A percentile compares a stretch with the other conserved stretches of the same genome.
Conservation (phyloP, 768 basidiomycete species). For the Rhodotorula sphaerocarpa region DNA sequence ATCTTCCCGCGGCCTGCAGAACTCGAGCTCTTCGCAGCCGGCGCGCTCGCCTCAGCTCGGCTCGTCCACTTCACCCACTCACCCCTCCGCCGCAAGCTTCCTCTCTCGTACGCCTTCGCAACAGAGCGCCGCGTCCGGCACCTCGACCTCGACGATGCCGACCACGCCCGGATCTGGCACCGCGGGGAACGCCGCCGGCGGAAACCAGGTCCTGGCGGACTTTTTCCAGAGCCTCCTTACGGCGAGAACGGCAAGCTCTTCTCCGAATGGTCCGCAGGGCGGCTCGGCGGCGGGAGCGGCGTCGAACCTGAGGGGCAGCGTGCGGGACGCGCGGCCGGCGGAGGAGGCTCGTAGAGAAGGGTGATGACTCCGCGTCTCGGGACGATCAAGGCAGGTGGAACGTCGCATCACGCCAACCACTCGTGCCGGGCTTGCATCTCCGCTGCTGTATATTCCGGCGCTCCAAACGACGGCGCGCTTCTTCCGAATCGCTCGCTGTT, state of each 20-base stretch:
- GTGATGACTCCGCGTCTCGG: too few species aligned
- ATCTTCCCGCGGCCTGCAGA: background rate
- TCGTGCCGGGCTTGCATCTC: too few species aligned
- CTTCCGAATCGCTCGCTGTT: too few species aligned
- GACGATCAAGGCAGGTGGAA: too few species aligned
- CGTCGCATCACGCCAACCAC: too few species aligned
- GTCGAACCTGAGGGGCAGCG: too few species aligned
- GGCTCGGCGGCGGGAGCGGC: too few species aligned
- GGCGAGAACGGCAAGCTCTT: slow-evolving; percentile 4
- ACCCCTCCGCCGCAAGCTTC: background rate
- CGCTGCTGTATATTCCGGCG: too few species aligned
- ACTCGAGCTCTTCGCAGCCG: background rate
- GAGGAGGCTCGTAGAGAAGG: too few species aligned
- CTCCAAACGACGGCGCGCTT: too few species aligned
- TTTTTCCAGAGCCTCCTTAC: slow-evolving; percentile 35
- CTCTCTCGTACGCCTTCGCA: background rate
- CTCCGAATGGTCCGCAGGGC: background rate
- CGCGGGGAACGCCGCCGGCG: slow-evolving; percentile 14
- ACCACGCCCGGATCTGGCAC: background rate
- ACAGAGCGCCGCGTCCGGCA: background rate
- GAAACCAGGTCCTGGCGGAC: slow-evolving; percentile 30
- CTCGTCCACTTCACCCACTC: slow-evolving; percentile 3
- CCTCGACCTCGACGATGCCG: background rate
- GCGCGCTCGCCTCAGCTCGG: slow-evolving; percentile 4
- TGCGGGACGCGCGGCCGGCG: too few species aligned